Evolutionary conservation across 805 yeast genomes (phyloP), one percentile per base, ranked within the genome.

Genomic region (Zygoascus biomembranicola): DNA sequence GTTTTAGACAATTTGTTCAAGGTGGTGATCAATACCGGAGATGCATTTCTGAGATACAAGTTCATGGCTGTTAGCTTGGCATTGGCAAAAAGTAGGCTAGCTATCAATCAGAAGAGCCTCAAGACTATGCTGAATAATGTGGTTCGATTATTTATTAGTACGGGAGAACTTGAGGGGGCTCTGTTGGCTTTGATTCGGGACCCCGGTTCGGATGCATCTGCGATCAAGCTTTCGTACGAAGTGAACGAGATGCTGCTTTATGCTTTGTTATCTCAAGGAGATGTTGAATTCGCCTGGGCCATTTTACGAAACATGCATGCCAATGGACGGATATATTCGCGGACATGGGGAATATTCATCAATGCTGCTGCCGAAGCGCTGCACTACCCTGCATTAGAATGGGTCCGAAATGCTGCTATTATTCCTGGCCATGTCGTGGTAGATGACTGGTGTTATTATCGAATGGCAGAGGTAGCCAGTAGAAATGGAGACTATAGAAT

Each of bases 281-380:
- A 68, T 47, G 53, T 56, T 14, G 70, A 63, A 16, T 57, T 61
- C 39, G 63, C 66, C 4, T 49, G 57, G 54, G 59, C 61, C 28
- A 52, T 62, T 8, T 57, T 64, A 47, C 57, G 60, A 50, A 44
- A 54, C 14, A 53, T 68, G 52, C 55, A 43, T 47, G 28, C 49
- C 11, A 47, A 55, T 49, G 51, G 59, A 1, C 39, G 52, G 8
- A 59, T 67, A 1, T 64, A 57, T 50, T 55, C 66, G 0, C 59
- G 71, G 10, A 61, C 67, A 1, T 67, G 70, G 69, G 71, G 69
- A 5, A 39, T 65, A 35, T 60, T 66, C 19, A 47, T 63, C 11
- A 55, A 63, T 10, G 54, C 57, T 2, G 61, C 60, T 1, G 55
- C 65, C 20, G 59, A 59, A 28, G 49, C 47, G 8, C 35, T 42